phyloP scores from a whole-genome alignment of 2,329 filamentous ascomycete genomes.

The Cladosporium sp. region DNA sequence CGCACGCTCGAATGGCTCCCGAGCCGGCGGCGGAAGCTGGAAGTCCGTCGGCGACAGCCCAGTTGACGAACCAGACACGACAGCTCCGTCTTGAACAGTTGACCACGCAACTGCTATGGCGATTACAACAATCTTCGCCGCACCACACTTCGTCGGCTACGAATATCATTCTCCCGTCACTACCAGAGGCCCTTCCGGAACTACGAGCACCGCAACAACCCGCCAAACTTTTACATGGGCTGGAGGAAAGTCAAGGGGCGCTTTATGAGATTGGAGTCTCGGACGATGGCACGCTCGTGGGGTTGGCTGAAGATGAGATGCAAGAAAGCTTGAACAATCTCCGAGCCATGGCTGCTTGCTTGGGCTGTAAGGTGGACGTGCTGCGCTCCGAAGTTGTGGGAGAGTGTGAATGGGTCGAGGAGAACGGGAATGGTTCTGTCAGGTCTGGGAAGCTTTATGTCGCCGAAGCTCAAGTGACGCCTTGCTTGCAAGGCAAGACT shows the following conservation, averaged over 20 bases:
- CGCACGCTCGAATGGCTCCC: slow-evolving; percentile 24
- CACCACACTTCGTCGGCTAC: slow-evolving; percentile 77
- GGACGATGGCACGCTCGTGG: slow-evolving; percentile 86
- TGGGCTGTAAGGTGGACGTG: slow-evolving; percentile 80
- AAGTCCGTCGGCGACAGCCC: background rate
- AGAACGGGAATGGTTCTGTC: slow-evolving; percentile 16
- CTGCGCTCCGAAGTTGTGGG: slow-evolving; percentile 78
- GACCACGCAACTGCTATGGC: slow-evolving; percentile 91
- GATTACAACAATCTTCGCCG: slow-evolving; percentile 87
- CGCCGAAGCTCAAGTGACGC: slow-evolving; percentile 81
- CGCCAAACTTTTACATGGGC: slow-evolving; percentile 57
- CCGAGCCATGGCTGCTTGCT: slow-evolving; percentile 81
- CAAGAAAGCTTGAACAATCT: slow-evolving; percentile 83
- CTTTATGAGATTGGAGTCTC: slow-evolving; percentile 95
- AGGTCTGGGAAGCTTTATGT: slow-evolving; percentile 64
- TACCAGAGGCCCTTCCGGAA: slow-evolving; percentile 61
- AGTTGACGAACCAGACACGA: slow-evolving; percentile 60
- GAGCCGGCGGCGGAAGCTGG: slow-evolving; percentile 14
- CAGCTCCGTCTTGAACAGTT: slow-evolving; percentile 83
- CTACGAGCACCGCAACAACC: slow-evolving; percentile 51
- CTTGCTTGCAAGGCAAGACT: slow-evolving; percentile 42
- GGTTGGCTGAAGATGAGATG: slow-evolving; percentile 83
- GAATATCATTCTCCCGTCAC: slow-evolving; percentile 65
- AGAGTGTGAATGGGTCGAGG: slow-evolving; percentile 67
- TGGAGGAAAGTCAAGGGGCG: slow-evolving; percentile 89